These are phyloP conservation scores for Oemleria cerasiformis DNA, from an alignment of 306 rosid species.

Conservation along the genomic window DNA sequence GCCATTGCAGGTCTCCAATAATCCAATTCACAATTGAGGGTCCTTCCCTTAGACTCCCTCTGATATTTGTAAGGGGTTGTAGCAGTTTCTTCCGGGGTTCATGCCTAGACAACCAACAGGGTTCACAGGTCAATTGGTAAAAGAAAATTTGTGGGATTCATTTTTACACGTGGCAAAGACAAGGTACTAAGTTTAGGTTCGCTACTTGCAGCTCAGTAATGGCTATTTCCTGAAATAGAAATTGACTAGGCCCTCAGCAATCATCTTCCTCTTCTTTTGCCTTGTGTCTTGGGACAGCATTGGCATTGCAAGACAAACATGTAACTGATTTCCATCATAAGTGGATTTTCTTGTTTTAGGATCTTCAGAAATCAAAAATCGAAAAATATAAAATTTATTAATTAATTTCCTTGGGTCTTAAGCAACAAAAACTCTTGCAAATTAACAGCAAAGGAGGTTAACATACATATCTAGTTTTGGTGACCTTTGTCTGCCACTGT, in stretches of 20 bases:
- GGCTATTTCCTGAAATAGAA: conserved; percentile 29
- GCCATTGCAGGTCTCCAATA: conserved; percentile 39
- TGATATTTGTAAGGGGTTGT: conserved; percentile 23
- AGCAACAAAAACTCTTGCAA: neutral
- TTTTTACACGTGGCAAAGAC: conserved; percentile 37
- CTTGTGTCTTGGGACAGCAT: conserved; percentile 10
- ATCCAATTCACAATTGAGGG: conserved; percentile 10
- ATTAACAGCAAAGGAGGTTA: neutral
- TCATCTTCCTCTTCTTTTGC: conserved; percentile 14
- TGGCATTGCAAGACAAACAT: neutral
- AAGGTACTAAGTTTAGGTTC: conserved; percentile 15
- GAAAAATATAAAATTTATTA: neutral
- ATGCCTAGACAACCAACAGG: conserved; percentile 35
- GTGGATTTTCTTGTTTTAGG: conserved; percentile 3
- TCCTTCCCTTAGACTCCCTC: conserved; percentile 17
- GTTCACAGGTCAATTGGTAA: conserved; percentile 24
- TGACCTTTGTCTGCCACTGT: neutral
- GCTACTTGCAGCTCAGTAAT: conserved; percentile 10
- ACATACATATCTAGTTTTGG: neutral
- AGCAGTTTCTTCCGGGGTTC: conserved; percentile 36
- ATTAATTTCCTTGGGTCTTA: too few relatives aligned
- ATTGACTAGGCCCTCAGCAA: conserved; percentile 40
- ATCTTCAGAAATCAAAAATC: neutral
- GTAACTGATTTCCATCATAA: neutral
- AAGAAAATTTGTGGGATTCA: conserved; percentile 33